These are phyloP conservation scores for Eimeria falciformis DNA, from an alignment of 169 alveolate genomes.

Conservation along the genomic window DNA sequence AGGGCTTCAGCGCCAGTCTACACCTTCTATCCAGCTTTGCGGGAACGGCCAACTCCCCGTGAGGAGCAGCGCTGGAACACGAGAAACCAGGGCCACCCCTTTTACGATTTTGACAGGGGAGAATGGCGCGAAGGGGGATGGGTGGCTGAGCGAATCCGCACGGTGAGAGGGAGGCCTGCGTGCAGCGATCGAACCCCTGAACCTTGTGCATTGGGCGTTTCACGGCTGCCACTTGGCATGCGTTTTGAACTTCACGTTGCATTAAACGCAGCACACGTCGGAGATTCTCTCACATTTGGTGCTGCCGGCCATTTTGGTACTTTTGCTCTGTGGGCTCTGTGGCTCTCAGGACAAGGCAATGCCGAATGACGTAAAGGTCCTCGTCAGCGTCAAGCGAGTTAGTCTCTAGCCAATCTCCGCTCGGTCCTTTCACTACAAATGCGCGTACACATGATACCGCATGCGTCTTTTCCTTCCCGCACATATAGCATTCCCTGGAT, in stretches of 20 bases:
- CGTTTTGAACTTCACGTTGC: neutral
- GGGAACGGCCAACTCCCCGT: neutral
- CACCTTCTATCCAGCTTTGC: slow-evolving; percentile 83
- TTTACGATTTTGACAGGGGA: slow-evolving; percentile 86
- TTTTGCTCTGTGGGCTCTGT: neutral
- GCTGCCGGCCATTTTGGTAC: neutral
- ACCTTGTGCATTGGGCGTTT: no score
- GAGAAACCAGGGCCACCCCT: slow-evolving; percentile 37
- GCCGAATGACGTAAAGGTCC: slow-evolving; percentile 35
- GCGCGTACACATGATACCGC: neutral
- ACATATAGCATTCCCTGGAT: neutral
- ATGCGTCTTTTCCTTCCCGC: neutral
- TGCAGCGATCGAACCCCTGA: no score
- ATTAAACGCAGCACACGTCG: neutral
- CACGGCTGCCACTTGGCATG: no score
- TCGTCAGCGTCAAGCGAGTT: slow-evolving; percentile 27
- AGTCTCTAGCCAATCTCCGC: neutral
- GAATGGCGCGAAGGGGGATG: slow-evolving; percentile 92
- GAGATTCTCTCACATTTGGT: neutral
- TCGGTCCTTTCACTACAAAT: neutral
- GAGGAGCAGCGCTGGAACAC: neutral
- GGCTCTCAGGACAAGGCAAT: slow-evolving; percentile 45
- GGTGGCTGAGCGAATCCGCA: slow-evolving; percentile 92
- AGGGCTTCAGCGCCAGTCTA: slow-evolving; percentile 82
- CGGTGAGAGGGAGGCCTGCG: slow-evolving; percentile 75